phyloP scores from a whole-genome alignment of 2,329 filamentous ascomycete genomes.

The Pseudocercospora ulei region DNA sequence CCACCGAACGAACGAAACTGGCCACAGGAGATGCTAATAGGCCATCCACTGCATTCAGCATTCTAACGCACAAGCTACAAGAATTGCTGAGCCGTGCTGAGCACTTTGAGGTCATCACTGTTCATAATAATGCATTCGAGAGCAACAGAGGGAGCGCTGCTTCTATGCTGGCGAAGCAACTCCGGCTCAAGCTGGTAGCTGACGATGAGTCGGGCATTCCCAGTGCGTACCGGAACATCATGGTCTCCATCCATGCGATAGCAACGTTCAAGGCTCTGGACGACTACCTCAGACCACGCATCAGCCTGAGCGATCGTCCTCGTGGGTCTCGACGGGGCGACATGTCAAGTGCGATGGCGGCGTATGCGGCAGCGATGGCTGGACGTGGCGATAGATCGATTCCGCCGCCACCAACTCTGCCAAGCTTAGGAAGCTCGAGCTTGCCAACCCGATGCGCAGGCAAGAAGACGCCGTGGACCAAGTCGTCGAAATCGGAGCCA shows the following conservation, averaged over 20 bases:
- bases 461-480: slow-evolving; percentile 23
- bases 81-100: slow-evolving; percentile 92
- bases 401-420: slow-evolving; percentile 32
- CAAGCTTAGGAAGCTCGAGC: slow-evolving; percentile 29
- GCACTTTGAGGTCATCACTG: slow-evolving; percentile 94
- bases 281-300: slow-evolving; percentile 85
- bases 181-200: slow-evolving; percentile 76
- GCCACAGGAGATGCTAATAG: slow-evolving; percentile 58
- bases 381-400: slow-evolving; percentile 40
- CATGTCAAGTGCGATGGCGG: slow-evolving; percentile 59
- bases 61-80: slow-evolving; percentile 87
- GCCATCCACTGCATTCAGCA: slow-evolving; percentile 73
- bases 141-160: slow-evolving; percentile 82
- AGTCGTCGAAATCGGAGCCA: slow-evolving; percentile 25
- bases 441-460: slow-evolving; percentile 25
- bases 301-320: slow-evolving; percentile 68
- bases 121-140: slow-evolving; percentile 85
- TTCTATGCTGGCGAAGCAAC: slow-evolving; percentile 93
- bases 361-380: slow-evolving; percentile 64
- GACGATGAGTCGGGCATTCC: slow-evolving; percentile 89
- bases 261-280: slow-evolving; percentile 95
- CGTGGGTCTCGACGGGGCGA: slow-evolving; percentile 50
- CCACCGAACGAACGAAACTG: slow-evolving; percentile 52
- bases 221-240: slow-evolving; percentile 77
- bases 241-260: slow-evolving; percentile 97